A percentile compares a stretch with the other conserved stretches of the same genome.
These are phyloP conservation scores for Groenewaldozyma sp. DNA, from an alignment of 1,139 yeast genomes.

Conservation along the genomic window DNA sequence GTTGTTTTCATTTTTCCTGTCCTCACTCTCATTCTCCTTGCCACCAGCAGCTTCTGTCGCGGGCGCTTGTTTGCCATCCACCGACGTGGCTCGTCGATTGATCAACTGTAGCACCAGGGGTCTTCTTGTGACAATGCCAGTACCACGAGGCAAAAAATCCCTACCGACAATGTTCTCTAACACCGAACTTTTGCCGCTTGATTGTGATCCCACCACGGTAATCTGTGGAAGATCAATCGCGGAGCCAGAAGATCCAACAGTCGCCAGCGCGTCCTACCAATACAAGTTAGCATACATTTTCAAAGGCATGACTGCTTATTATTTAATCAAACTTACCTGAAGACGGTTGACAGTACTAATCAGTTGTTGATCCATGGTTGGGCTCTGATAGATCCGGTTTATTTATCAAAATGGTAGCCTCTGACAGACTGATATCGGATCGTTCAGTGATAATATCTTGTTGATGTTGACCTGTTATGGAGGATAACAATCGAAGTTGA, in stretches of 20 bases:
- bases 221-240: slow-evolving; percentile 81
- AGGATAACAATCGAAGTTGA: no score
- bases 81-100: slow-evolving; percentile 34
- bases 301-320: slow-evolving; percentile 37
- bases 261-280: slow-evolving; percentile 72
- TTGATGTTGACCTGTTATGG: no score
- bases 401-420: no score
- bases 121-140: slow-evolving; percentile 92
- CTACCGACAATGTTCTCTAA: slow-evolving; percentile 94
- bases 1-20: slow-evolving; percentile 38
- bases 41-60: slow-evolving; percentile 57
- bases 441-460: no score
- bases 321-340: slow-evolving; percentile 53
- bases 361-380: slow-evolving; percentile 78
- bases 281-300: slow-evolving; percentile 71
- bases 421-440: no score
- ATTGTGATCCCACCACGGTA: slow-evolving; percentile 93
- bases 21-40: slow-evolving; percentile 39
- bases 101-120: slow-evolving; percentile 79
- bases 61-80: background rate
- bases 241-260: slow-evolving; percentile 54
- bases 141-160: slow-evolving; percentile 91
- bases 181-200: slow-evolving; percentile 90
- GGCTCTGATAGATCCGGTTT: no score
- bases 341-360: slow-evolving; percentile 84